A percentile compares a stretch with the other conserved stretches of the same genome.
These are phyloP conservation scores for Orbilia blumenaviensis DNA, from an alignment of 2,329 filamentous ascomycete species.

Conservation along the genomic window DNA sequence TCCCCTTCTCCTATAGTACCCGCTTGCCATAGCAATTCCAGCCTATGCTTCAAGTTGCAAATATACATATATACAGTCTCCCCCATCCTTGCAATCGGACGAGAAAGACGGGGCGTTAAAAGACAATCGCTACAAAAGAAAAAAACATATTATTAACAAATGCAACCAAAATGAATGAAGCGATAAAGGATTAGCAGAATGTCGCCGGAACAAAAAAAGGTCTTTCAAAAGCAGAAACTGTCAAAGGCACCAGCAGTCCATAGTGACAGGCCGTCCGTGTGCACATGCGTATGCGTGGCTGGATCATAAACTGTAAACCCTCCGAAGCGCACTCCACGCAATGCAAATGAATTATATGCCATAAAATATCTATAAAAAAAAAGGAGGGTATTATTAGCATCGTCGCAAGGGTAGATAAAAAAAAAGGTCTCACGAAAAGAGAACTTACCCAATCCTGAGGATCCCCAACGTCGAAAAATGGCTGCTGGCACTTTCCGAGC, in stretches of 20 bases:
- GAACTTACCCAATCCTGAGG: conserved; percentile 55
- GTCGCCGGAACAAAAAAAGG: not conserved
- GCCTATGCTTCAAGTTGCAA: not conserved
- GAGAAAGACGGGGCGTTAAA: no score
- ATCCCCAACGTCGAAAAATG: conserved; percentile 56
- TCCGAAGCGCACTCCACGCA: not conserved
- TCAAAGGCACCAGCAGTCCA: not conserved
- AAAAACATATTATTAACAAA: not conserved
- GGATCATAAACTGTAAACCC: no score
- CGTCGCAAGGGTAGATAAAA: not conserved
- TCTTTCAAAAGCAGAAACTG: not conserved
- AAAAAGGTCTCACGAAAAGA: not conserved
- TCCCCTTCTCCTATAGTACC: no score
- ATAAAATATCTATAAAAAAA: conserved; percentile 32
- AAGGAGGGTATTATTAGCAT: not conserved
- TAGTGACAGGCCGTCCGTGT: no score
- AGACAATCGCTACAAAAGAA: not conserved
- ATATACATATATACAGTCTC: conserved; percentile 12
- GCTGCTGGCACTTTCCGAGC: conserved; percentile 55
- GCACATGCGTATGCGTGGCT: no score
- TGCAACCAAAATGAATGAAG: not conserved
- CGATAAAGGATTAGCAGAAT: no score
- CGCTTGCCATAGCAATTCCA: not conserved
- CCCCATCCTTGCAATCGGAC: not conserved
- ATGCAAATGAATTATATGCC: conserved; percentile 1